Evolutionary conservation across 2,329 filamentous ascomycete species (phyloP).

Genomic region (Colletotrichum magnum): DNA sequence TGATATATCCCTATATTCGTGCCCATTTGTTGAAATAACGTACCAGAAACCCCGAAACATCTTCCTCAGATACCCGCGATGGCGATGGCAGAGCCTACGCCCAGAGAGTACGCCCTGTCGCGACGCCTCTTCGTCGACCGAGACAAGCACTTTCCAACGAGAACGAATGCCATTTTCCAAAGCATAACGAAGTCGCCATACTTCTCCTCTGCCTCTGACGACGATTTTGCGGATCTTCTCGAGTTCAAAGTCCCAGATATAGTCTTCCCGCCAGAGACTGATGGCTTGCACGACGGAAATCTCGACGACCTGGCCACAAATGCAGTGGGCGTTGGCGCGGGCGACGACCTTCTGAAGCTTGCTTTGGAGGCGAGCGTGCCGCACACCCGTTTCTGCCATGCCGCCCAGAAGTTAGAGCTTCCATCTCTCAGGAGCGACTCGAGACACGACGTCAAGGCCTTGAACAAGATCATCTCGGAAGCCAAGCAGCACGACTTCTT

Average conservation of each 20-base stretch:
- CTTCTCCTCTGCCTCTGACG: background rate
- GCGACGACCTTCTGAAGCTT: background rate
- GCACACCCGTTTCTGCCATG: background rate
- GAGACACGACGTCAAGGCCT: slow-evolving; percentile 21
- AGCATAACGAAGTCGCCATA: slow-evolving; percentile 3
- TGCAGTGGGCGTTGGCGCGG: background rate
- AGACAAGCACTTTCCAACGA: background rate
- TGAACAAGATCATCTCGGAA: slow-evolving; percentile 2
- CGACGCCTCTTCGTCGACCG: slow-evolving; percentile 5
- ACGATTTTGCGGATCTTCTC: background rate
- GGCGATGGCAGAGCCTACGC: background rate
- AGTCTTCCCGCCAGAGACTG: slow-evolving; percentile 9
- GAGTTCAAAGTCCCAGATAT: slow-evolving; percentile 1
- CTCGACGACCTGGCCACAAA: background rate
- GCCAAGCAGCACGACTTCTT: slow-evolving; percentile 21
- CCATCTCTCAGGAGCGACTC: slow-evolving; percentile 28
- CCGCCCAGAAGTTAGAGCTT: slow-evolving; percentile 20
- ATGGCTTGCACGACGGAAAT: background rate
- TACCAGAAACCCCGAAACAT: background rate
- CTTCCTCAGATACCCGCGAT: background rate
- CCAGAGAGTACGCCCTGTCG: background rate
- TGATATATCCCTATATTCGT: background rate
- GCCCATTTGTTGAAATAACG: background rate
- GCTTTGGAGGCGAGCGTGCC: slow-evolving; percentile 19
- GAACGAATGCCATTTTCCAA: background rate